Conservation (phyloP, 139 green algal genomes). For the Tetradesmus obliquus region DNA sequence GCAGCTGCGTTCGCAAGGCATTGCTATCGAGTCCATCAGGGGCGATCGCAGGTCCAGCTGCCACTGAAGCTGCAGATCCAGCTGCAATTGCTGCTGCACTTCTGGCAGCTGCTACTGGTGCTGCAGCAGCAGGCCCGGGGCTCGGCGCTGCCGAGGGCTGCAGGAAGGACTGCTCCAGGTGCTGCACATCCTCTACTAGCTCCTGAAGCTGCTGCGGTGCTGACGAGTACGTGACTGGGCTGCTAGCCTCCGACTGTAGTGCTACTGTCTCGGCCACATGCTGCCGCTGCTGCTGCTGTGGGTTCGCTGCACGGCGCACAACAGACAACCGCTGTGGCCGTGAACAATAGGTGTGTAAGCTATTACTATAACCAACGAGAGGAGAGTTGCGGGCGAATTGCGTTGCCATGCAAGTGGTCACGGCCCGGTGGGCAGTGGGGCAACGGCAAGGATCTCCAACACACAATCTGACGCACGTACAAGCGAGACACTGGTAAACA, state of each 20-base stretch:
- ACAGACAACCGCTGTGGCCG: not conserved
- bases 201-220: not conserved
- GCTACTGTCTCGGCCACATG: not conserved
- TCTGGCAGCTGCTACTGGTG: not conserved
- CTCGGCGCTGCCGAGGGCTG: not conserved
- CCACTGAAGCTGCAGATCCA: not conserved
- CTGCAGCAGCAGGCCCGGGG: not conserved
- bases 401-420: not conserved
- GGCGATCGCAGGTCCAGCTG: not conserved
- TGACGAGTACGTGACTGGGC: not conserved
- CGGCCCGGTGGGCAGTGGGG: not conserved
- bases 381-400: not conserved
- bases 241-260: not conserved
- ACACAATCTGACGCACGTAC: not conserved
- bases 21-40: too few species aligned
- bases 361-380: not conserved
- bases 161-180: constrained; percentile 3
- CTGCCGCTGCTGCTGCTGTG: not conserved
- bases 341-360: too few species aligned
- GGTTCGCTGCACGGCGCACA: not conserved
- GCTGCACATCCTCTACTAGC: not conserved
- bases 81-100: not conserved
- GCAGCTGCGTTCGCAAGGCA: not conserved
- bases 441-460: not conserved
- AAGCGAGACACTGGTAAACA: not conserved